These are phyloP conservation scores for Apodospora peruviana DNA, from an alignment of 495 filamentous ascomycete genomes.

Conservation along the genomic window DNA sequence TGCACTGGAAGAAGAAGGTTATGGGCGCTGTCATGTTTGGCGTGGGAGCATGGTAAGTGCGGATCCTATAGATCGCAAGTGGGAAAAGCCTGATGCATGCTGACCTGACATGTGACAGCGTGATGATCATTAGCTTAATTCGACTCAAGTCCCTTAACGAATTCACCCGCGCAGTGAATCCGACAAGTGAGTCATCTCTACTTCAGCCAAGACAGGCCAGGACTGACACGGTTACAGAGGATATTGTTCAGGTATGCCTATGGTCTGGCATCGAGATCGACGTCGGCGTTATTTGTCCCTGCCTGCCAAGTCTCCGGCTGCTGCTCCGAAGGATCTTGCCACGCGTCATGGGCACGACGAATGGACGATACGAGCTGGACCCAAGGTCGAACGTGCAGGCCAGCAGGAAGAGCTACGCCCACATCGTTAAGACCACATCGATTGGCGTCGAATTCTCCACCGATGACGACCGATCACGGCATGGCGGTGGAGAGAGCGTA, in stretches of 20 bases:
- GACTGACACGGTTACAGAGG: constrained; percentile 11
- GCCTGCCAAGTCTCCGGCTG: constrained; percentile 23
- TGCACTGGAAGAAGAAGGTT: constrained; percentile 32
- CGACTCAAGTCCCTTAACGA: constrained; percentile 25
- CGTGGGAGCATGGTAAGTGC: constrained; percentile 29
- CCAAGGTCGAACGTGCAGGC: not conserved
- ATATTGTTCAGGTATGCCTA: constrained; percentile 21
- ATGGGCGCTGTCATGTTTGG: constrained; percentile 31
- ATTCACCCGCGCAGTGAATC: constrained; percentile 19
- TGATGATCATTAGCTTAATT: constrained; percentile 25
- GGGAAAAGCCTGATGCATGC: not conserved
- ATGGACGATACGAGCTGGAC: constrained; percentile 13
- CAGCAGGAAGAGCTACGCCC: not conserved
- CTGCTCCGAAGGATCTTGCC: constrained; percentile 18
- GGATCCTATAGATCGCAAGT: no score
- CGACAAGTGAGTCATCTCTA: constrained; percentile 18
- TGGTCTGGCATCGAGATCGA: constrained; percentile 28
- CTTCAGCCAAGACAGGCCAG: not conserved
- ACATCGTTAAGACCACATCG: not conserved
- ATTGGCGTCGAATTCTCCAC: not conserved
- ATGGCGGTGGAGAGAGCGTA: not conserved
- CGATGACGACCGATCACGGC: not conserved
- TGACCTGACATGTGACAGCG: constrained; percentile 10
- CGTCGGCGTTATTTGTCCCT: constrained; percentile 28
- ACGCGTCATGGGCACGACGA: constrained; percentile 8